Base-by-base conservation (phyloP, 345 rosid species). In the Melaleuca alternifolia region DNA sequence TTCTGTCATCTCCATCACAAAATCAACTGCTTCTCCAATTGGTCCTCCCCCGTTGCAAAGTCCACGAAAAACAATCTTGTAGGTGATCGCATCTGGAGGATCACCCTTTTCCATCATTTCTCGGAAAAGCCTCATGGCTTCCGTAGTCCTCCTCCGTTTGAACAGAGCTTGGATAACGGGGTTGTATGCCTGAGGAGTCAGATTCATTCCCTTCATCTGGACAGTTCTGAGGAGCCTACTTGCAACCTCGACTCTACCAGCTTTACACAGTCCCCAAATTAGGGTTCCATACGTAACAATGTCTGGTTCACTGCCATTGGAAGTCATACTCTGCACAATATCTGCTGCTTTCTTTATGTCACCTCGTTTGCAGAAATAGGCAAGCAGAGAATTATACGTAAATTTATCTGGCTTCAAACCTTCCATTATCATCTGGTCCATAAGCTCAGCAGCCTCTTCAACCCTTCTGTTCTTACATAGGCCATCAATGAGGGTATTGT, bases 381-480 rank as follows among this genome's bases (percentile, higher is more conserved):
- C 86, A 30, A 97, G 96, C 90, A 97, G 88, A 37, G 98, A 96
- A 89, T 93, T 96, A 89, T 96, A 94, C 0, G 99, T 95, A 91
- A 93, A 94, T 84, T 96, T 97, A 89, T 95, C 97, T 46, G 97
- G 97, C 85, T 94, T 93, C 86, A 94, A 89, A 57, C 97, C 98
- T 85, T 95, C 98, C 97, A 95, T 95, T 88, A 95, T 88, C 98
- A 97, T 96, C 89, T 93, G 99, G 89, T 94, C 97, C 95, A 97
- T 97, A 61, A 97, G 93, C 87, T 93, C 94, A 77, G 95, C 93
- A 7, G 98, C 98, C 50, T 95, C 98, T 83, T 95, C 94, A 54
- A 96, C 95, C 89, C 98, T 93, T 84, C 90, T 91, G 84, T 87
- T 90, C 89, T 94, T 95, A 91, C 94, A 94, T 53, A 96, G 93